Evolutionary conservation across 2,329 filamentous ascomycete genomes (phyloP).

Genomic region (Eurotiales sp.): DNA sequence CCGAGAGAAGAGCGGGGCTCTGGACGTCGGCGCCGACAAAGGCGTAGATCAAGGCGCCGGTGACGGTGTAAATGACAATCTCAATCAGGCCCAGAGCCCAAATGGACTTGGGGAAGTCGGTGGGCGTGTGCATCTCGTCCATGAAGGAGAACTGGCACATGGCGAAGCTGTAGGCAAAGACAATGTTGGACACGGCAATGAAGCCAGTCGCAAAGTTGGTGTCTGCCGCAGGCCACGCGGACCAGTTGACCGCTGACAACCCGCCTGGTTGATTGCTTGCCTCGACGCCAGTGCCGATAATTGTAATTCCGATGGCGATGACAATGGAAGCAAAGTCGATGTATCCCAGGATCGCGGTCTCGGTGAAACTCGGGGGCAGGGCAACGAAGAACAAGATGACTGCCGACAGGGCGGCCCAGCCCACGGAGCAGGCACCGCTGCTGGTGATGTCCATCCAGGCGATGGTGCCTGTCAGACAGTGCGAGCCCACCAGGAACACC

Average conservation of each 20-base stretch:
- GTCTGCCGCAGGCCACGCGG: constrained; percentile 24
- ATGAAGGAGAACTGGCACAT: constrained; percentile 36
- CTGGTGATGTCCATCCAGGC: constrained; percentile 42
- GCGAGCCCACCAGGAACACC: constrained; percentile 42
- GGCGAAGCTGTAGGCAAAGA: constrained; percentile 44
- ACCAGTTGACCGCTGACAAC: constrained; percentile 18
- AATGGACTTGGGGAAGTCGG: constrained; percentile 36
- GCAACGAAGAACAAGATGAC: constrained; percentile 32
- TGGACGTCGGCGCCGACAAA: constrained; percentile 30
- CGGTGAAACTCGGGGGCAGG: constrained; percentile 34
- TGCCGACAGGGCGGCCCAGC: constrained; percentile 43
- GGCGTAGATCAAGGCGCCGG: constrained; percentile 30
- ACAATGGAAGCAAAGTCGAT: constrained; percentile 36
- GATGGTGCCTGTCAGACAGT: constrained; percentile 45
- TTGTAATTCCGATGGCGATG: constrained; percentile 31
- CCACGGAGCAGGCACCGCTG: constrained; percentile 37
- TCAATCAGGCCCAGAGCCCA: constrained; percentile 33
- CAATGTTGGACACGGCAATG: constrained; percentile 33
- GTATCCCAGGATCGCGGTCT: constrained; percentile 37
- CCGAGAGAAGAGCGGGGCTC: constrained; percentile 31
- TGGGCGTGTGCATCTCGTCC: constrained; percentile 33
- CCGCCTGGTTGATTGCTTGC: constrained; percentile 23
- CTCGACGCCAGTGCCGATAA: constrained; percentile 32
- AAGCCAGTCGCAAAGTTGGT: constrained; percentile 32
- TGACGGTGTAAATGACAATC: constrained; percentile 31